Base-by-base conservation (phyloP, 805 yeast species). In the Hanseniaspora vineae region DNA sequence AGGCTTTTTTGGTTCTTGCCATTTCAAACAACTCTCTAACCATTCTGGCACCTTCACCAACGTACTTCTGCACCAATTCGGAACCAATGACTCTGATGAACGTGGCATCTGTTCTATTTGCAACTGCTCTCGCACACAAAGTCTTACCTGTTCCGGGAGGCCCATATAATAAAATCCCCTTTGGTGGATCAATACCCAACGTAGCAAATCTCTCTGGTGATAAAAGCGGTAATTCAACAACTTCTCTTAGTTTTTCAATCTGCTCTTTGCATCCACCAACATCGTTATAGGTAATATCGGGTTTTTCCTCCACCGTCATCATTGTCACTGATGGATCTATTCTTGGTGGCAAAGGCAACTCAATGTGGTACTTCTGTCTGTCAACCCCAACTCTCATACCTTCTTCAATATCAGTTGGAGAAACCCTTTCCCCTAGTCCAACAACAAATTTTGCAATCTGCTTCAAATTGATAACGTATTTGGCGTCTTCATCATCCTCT, bases 281-380 rank as follows among this genome's bases (percentile, higher is more conserved):
- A 64, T 92, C 99, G 52, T 94, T 85, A 66, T 92, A 92, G 1
- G 99, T 92, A 37, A 92, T 97, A 67, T 92, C 98, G 13, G 98
- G 99, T 66, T 92, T 92, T 68, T 92, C 99, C 67, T 92, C 99
- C 44, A 92, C 99, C 1, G 97, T 90, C 99, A 92, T 92, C 98
- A 92, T 92, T 6, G 98, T 92, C 47, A 92, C 99, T 39, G 88
- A 77, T 13, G 99, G 97, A 66, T 92, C 99, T 62, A 92, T 92
- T 61, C 95, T 75, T 48, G 99, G 98, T 11, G 99, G 99, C 54
- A 92, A 73, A 31, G 99, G 98, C 59, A 92, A 73, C 72, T 90
- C 96, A 61, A 92, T 94, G 66, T 89, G 95, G 68, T 92, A 92
- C 67, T 90, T 90, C 59, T 85, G 88, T 66, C 98, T 80, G 65